Base-by-base conservation (phyloP, 202 grass and related monocot species). In the Zoysia matrella region DNA sequence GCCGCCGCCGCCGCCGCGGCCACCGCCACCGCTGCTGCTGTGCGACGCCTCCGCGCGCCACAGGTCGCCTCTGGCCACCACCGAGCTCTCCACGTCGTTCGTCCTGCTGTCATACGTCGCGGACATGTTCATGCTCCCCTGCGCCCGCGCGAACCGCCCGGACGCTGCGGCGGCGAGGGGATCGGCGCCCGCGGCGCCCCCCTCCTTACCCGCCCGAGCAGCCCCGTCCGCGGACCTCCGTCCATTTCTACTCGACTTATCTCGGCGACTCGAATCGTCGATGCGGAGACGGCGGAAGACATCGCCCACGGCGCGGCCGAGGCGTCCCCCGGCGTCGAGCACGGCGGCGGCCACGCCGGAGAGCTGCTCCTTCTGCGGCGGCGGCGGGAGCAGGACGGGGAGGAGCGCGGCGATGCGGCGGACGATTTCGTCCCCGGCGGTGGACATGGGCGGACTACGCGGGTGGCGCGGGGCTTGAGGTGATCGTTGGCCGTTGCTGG, bases 31-130 rank as follows among this genome's bases (percentile, higher is more conserved):
- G 47, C 47, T 8, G 58, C 87, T 81, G 76, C 66, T 46, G 72
- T 88, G 88, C 3, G 91, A 90, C 12, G 88, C 91, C 88, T 93
- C 91, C 8, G 83, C 91, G 39, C 91, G 86, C 88, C 88, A 93
- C 48, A 88, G 85, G 40, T 88, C 88, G 42, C 88, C 91, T 64
- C 91, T 83, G 10, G 88, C 91, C 15, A 83, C 82, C 71, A 93
- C 86, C 51, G 91, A 90, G 89, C 91, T 93, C 86, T 93, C 91
- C 36, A 90, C 64, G 53, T 83, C 91, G 77, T 86, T 85, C 47
- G 75, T 90, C 83, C 91, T 69, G 76, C 85, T 90, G 56, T 93
- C 85, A 61, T 86, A 93, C 55, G 91, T 83, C 57, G 91, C 86
- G 9, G 88, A 83, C 55, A 93, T 58, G 47, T 79, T 86, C 73